Percentiles rank a stretch among this genome's conserved stretches.
phyloP scores from a whole-genome alignment of 805 yeast genomes.

The Ogataea allantospora region DNA sequence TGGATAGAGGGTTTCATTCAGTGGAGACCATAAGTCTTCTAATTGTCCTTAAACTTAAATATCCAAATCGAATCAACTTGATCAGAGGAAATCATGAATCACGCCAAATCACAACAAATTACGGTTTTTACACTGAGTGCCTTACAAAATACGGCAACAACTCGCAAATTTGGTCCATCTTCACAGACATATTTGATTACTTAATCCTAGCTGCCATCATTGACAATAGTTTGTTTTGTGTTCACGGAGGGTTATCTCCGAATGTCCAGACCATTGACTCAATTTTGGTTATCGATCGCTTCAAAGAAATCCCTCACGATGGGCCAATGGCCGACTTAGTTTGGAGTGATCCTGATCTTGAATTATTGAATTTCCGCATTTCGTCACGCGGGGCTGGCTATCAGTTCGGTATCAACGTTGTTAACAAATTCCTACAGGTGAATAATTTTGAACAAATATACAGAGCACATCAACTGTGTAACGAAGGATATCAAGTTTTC shows the following conservation, averaged over 20 bases:
- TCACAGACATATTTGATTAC: constrained; percentile 92
- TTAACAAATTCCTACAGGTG: constrained; percentile 75
- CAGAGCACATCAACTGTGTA: constrained; percentile 95
- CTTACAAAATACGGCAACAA: constrained; percentile 77
- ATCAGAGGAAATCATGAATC: constrained; percentile 97
- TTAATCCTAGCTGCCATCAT: constrained; percentile 86
- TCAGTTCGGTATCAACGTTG: constrained; percentile 89
- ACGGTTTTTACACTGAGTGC: constrained; percentile 96
- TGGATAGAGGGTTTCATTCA: constrained; percentile 90
- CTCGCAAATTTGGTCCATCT: constrained; percentile 78
- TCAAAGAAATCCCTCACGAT: constrained; percentile 95
- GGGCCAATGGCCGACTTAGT: constrained; percentile 99
- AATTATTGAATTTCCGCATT: constrained; percentile 72
- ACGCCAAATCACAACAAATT: constrained; percentile 93
- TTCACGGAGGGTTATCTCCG: constrained; percentile 96
- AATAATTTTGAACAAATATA: constrained; percentile 79
- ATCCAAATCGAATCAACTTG: constrained; percentile 78
- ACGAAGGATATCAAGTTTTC: constrained; percentile 90
- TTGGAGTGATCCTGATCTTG: constrained; percentile 97
- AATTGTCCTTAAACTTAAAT: constrained; percentile 79
- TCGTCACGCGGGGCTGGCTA: constrained; percentile 98
- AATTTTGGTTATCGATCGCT: constrained; percentile 84
- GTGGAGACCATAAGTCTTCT: constrained; percentile 88
- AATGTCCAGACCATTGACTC: constrained; percentile 93
- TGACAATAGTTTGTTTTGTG: constrained; percentile 86